Percentiles rank a stretch among this genome's conserved stretches.
phyloP scores from a whole-genome alignment of 345 rosid genomes.

The Hibiscus syriacus region DNA sequence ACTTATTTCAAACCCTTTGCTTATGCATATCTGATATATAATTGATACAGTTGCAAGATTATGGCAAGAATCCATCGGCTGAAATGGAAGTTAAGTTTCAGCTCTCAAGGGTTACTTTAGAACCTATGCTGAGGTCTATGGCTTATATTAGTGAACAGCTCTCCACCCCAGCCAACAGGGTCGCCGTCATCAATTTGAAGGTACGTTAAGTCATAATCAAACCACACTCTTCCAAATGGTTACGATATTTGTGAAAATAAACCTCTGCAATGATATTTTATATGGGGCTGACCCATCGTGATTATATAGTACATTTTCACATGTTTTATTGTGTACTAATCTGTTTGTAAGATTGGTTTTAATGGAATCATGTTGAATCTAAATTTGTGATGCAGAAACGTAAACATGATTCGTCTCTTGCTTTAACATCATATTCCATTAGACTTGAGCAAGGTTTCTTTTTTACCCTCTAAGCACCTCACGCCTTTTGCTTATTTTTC shows the following conservation, averaged over 20 bases:
- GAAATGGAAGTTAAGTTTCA: too few relatives aligned
- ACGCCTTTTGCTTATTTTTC: neutral
- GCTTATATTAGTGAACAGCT: too few relatives aligned
- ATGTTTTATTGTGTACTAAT: neutral
- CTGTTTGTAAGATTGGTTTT: neutral
- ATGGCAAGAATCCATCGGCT: too few relatives aligned
- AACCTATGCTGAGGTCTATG: too few relatives aligned
- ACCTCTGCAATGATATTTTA: too few relatives aligned
- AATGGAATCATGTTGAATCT: neutral
- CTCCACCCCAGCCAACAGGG: too few relatives aligned
- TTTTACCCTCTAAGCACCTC: neutral
- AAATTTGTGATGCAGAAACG: neutral
- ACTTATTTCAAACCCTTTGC: constrained; percentile 10
- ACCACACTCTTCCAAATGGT: too few relatives aligned
- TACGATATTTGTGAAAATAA: too few relatives aligned
- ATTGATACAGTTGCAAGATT: too few relatives aligned
- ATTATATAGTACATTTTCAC: neutral
- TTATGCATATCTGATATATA: constrained; percentile 17
- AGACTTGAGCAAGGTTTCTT: too few relatives aligned
- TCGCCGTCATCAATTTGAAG: too few relatives aligned
- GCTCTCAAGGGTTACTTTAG: too few relatives aligned
- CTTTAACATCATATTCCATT: neutral
- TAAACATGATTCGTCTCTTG: neutral
- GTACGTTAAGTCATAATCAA: neutral
- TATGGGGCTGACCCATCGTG: neutral